Percentiles rank a stretch among this genome's conserved stretches.
Evolutionary conservation across 306 rosid species (phyloP).

Genomic region (Ormosia emarginata): DNA sequence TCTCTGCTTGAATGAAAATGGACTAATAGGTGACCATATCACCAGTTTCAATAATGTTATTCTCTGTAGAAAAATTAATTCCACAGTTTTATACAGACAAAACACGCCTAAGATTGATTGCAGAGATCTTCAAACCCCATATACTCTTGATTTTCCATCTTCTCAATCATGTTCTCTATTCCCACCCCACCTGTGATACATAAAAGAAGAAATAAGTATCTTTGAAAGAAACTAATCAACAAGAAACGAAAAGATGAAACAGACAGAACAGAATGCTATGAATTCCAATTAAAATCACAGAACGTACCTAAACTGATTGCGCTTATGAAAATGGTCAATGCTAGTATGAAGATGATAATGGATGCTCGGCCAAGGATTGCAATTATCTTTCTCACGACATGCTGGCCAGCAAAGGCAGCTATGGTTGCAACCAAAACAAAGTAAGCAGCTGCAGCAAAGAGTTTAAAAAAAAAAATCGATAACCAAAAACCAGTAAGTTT

Average conservation of each 20-base stretch:
- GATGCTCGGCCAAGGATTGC: conserved; percentile 67
- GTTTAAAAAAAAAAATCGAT: background rate
- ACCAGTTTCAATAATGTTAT: conserved; percentile 5
- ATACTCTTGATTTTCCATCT: conserved; percentile 65
- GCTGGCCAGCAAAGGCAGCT: conserved; percentile 77
- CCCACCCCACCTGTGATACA: conserved; percentile 67
- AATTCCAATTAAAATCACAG: background rate
- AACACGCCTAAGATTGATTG: conserved; percentile 25
- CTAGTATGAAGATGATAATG: conserved; percentile 69
- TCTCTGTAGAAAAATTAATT: conserved; percentile 2
- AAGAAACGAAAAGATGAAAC: background rate
- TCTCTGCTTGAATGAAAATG: conserved; percentile 22
- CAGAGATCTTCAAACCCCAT: conserved; percentile 77
- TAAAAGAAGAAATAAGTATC: background rate
- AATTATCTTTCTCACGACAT: conserved; percentile 66
- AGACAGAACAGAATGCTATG: background rate
- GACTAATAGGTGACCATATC: conserved; percentile 6
- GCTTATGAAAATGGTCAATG: conserved; percentile 63
- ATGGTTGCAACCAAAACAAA: conserved; percentile 59
- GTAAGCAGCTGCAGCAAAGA: conserved; percentile 54
- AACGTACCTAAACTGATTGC: conserved; percentile 74
- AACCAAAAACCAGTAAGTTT: background rate
- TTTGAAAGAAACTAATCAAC: background rate
- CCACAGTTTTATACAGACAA: background rate
- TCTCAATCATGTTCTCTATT: conserved; percentile 65